Evolutionary conservation across 2,329 filamentous ascomycete genomes (phyloP).

Genomic region (Colletotrichum liaoningense): DNA sequence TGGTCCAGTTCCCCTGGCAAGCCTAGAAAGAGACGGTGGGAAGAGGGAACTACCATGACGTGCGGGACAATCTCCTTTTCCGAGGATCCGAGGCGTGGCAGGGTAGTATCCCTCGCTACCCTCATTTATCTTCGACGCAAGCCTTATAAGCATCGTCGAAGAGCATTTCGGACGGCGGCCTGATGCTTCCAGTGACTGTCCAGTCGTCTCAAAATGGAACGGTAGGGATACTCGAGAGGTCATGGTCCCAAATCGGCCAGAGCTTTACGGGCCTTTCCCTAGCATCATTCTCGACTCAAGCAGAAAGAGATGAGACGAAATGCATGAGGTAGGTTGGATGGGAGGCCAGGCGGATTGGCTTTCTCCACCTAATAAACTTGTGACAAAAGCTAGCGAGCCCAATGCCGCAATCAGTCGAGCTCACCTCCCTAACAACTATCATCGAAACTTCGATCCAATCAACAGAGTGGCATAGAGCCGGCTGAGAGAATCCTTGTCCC

Average conservation of each 20-base stretch:
- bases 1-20: background rate
- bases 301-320: slow-evolving; percentile 27
- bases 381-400: slow-evolving; percentile 22
- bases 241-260: slow-evolving; percentile 5
- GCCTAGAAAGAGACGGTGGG: background rate
- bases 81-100: slow-evolving; percentile 28
- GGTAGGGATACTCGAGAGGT: background rate
- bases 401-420: slow-evolving; percentile 29
- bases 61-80: slow-evolving; percentile 26
- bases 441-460: slow-evolving; percentile 24
- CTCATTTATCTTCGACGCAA: slow-evolving; percentile 27
- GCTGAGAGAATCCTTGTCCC: slow-evolving; percentile 2
- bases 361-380: slow-evolving; percentile 37
- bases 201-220: background rate
- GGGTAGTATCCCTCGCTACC: slow-evolving; percentile 25
- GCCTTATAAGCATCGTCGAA: slow-evolving; percentile 11
- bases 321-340: background rate
- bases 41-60: slow-evolving; percentile 11
- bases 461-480: background rate
- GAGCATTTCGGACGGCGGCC: background rate
- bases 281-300: background rate
- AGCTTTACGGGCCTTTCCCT: background rate
- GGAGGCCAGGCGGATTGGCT: slow-evolving; percentile 9
- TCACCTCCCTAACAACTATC: background rate
- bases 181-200: background rate